Percentiles rank a stretch among this genome's conserved stretches.
These are phyloP conservation scores for Moniliophthora roreri DNA, from an alignment of 1,284 basidiomycete genomes.

Conservation along the genomic window DNA sequence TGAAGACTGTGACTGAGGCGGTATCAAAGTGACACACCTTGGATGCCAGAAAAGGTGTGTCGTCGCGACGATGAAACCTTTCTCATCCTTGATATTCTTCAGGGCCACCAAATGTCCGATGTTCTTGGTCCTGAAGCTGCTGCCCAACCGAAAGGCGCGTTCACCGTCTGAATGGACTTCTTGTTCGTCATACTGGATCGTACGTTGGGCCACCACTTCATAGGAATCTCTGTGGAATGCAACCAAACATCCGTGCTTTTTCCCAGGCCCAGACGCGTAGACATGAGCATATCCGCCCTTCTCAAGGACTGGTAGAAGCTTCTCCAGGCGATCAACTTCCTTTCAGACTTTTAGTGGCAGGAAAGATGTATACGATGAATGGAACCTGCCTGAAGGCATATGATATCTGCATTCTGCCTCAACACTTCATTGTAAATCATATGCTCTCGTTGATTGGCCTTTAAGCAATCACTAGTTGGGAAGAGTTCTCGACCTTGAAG, in stretches of 20 bases:
- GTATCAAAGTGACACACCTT: constrained; percentile 42
- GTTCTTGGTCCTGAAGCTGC: constrained; percentile 79
- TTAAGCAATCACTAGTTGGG: constrained; percentile 81
- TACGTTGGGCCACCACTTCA: constrained; percentile 40
- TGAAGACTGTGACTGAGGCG: constrained; percentile 9
- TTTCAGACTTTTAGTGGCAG: constrained; percentile 26
- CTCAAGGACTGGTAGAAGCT: constrained; percentile 59
- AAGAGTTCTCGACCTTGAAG: constrained; percentile 78
- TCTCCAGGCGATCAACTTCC: constrained; percentile 78
- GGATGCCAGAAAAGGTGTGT: constrained; percentile 96
- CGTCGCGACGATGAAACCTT: constrained; percentile 75
- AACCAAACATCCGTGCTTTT: constrained; percentile 84
- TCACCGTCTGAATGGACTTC: constrained; percentile 41
- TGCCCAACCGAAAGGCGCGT: constrained; percentile 45
- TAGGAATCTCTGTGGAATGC: constrained; percentile 63
- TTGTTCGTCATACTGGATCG: constrained; percentile 70
- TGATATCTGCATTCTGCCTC: constrained; percentile 67
- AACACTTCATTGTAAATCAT: constrained; percentile 78
- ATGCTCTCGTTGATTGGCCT: constrained; percentile 66
- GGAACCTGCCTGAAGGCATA: constrained; percentile 75
- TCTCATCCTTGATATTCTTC: constrained; percentile 35
- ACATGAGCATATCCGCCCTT: constrained; percentile 58
- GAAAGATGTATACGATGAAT: constrained; percentile 2
- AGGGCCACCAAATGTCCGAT: constrained; percentile 78
- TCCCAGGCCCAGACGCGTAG: constrained; percentile 66